These are phyloP conservation scores for Sporothrix phasma DNA, from an alignment of 2,329 filamentous ascomycete species.

Conservation along the genomic window DNA sequence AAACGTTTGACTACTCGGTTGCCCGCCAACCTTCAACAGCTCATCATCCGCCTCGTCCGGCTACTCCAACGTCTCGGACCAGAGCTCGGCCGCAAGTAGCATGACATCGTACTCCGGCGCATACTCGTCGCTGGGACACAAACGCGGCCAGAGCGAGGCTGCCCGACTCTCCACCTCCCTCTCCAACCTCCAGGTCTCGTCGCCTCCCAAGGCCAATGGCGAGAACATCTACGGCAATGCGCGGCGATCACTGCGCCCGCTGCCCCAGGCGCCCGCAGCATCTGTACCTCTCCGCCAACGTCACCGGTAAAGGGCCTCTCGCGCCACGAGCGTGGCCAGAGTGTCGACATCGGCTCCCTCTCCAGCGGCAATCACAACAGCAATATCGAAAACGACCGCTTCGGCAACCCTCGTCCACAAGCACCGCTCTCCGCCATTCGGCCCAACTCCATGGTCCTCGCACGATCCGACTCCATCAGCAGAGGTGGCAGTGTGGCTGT, in stretches of 20 bases:
- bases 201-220: conserved; percentile 31
- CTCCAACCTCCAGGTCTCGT: conserved; percentile 30
- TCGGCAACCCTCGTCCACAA: conserved; percentile 30
- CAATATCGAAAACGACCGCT: conserved; percentile 11
- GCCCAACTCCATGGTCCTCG: conserved; percentile 53
- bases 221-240: conserved; percentile 60
- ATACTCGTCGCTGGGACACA: conserved; percentile 48
- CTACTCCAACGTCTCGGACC: conserved; percentile 37
- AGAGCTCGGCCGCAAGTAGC: conserved; percentile 51
- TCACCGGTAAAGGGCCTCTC: conserved; percentile 22
- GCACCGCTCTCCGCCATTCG: conserved; percentile 35
- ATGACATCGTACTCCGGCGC: conserved; percentile 61
- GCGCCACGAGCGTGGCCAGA: conserved; percentile 44
- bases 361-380: conserved; percentile 28
- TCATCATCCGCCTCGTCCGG: conserved; percentile 62
- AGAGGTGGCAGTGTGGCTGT: conserved; percentile 27
- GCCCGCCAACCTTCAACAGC: conserved; percentile 58
- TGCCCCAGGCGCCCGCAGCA: conserved; percentile 54
- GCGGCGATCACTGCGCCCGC: conserved; percentile 66
- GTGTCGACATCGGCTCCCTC: conserved; percentile 50
- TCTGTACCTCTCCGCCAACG: conserved; percentile 25
- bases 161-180: conserved; percentile 39
- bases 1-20: conserved; percentile 40
- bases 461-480: conserved; percentile 45
- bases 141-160: conserved; percentile 66